Base-by-base conservation (phyloP, 2,329 filamentous ascomycete species). In the Trichoderma sp. region DNA sequence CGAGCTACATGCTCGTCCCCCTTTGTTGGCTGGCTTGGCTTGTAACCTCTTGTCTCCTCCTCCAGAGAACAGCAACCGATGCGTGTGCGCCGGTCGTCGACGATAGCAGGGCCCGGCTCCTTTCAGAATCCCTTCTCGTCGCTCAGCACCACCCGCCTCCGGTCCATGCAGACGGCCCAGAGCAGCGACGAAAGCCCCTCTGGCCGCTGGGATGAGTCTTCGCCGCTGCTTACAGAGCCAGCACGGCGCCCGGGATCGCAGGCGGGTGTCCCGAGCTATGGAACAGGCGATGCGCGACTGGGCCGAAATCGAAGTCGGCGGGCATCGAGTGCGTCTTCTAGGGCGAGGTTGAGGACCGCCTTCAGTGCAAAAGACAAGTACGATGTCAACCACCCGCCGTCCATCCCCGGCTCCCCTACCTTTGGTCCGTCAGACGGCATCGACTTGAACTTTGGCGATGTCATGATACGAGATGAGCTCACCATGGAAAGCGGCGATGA, bases 381-480 rank as follows among this genome's bases (percentile, higher is more conserved):
- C 73, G 87, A 90, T 78, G 79, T 91, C 69, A 91, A 91, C 72
- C 88, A 90, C 70, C 89, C 89, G 4, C 89, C 89, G 1, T 91
- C 89, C 0, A 82, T 91, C 54, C 89, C 89, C 2, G 86, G 85
- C 0, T 88, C 87, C 8, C 89, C 89, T 2, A 78, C 78, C 1
- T 79, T 88, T 67, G 84, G 84, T 1, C 77, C 84, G 0, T 72
- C 77, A 0, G 82, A 85, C 67, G 81, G 81, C 35, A 77, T 83
- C 67, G 83, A 86, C 39, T 82, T 90, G 78, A 86, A 81, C 70
- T 88, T 89, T 72, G 86, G 86, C n/a, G 88, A 90, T 79, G 83
- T 90, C 70, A 89, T 93, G 86, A 86, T 92, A 66, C 83, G 89
- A 9, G 88, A 90, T 70, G 88, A 92, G 61, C 80, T 91, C 45